Base-by-base conservation (phyloP, 2,329 filamentous ascomycete genomes). In the Thermomyces lanuginosus region DNA sequence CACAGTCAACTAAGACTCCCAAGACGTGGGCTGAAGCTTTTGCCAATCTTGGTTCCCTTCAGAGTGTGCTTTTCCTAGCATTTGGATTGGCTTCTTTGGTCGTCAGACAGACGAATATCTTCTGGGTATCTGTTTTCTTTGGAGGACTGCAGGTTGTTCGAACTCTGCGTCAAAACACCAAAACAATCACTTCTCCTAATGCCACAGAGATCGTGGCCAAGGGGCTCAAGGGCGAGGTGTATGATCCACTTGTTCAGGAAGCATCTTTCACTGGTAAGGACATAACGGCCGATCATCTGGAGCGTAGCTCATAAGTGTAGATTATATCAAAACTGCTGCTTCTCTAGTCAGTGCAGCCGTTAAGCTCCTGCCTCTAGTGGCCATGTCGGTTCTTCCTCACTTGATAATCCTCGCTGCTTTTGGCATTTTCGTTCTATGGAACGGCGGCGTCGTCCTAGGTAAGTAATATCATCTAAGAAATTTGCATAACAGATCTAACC, bases 71-170 rank as follows among this genome's bases (percentile, higher is more conserved):
- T 26, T 49, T 72, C 0, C 34, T 80, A 0, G 1, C 61, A 0
- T 48, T 76, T 4, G 83, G 83, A 0, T 36, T 81, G 0, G 35
- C 68, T 1, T 64, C 81, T 1, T 61, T 98, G 11, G 56, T 67
- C 2, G 89, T 92, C 60, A 66, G 89, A 13, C 89, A 98, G 51
- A 98, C 89, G 0, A 98, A 98, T 43, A 77, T 95, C 30, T 92
- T 98, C 48, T 98, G 89, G 89, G 74, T 84, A 0, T 76, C 56
- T 9, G 39, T 61, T 3, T 63, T 60, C 36, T 36, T 61, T 10
- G 59, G 56, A 16, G 60, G 57, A 13, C 38, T 63, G 24, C 53
- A 55, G 32, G 48, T 54, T 14, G 43, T 57, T 9, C 46, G 51
- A 22, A 52, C 30, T 7, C 35, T 59, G 23, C 42, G 45, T 16